These are phyloP conservation scores for Pachysandra terminalis DNA, from an alignment of 164 flowering plant genomes.

Conservation along the genomic window DNA sequence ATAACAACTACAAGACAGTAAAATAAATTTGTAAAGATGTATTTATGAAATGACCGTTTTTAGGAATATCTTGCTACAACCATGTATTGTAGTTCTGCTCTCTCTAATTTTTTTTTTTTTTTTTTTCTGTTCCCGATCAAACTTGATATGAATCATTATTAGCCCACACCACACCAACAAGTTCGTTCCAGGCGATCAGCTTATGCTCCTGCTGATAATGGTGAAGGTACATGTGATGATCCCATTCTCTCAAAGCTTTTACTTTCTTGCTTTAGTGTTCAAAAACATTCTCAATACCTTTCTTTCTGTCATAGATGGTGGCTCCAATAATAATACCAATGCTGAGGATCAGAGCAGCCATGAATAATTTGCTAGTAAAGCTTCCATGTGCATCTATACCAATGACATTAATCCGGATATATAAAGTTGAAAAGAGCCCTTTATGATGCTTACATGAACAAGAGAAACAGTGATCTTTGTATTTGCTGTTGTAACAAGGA, in stretches of 20 bases:
- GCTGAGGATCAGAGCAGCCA: neutral
- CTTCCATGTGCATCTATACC: neutral
- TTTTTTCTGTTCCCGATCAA: too few species aligned
- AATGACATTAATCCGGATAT: neutral
- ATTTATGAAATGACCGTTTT: neutral
- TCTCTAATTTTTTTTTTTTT: neutral
- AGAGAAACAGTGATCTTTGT: neutral
- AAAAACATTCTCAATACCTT: neutral
- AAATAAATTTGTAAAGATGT: too few species aligned
- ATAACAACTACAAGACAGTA: too few species aligned
- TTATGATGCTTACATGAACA: neutral
- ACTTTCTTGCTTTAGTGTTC: neutral
- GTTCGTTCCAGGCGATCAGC: constrained; percentile 65
- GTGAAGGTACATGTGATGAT: constrained; percentile 21
- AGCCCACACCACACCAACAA: constrained; percentile 85
- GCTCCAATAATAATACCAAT: neutral
- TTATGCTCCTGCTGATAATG: constrained; percentile 51
- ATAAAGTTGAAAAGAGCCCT: neutral
- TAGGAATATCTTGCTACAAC: neutral
- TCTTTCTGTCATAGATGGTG: constrained; percentile 9
- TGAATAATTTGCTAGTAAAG: constrained; percentile 2
- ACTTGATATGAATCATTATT: neutral
- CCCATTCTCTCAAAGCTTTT: neutral
- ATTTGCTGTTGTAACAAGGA: constrained; percentile 3
- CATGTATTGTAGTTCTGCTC: neutral